A percentile compares a stretch with the other conserved stretches of the same genome.
phyloP scores from a whole-genome alignment of 1,139 yeast genomes.

The Waltiozyma solani region DNA sequence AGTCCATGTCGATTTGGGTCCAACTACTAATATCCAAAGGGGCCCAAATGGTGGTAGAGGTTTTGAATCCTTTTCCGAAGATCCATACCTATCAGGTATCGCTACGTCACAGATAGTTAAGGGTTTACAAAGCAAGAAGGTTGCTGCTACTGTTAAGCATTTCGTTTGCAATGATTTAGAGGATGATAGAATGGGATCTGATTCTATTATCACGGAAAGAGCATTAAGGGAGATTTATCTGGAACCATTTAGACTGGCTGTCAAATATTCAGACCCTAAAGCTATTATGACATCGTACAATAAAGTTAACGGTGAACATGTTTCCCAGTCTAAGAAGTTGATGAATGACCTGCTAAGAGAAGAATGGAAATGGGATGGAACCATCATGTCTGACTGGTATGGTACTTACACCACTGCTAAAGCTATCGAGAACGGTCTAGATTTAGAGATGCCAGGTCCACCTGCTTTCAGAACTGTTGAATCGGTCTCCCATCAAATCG shows the following conservation, averaged over 20 bases:
- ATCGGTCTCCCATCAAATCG: slow-evolving; percentile 28
- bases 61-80: slow-evolving; percentile 51
- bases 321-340: slow-evolving; percentile 31
- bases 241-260: slow-evolving; percentile 47
- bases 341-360: slow-evolving; percentile 34
- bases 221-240: slow-evolving; percentile 51
- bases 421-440: slow-evolving; percentile 42
- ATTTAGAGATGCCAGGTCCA: slow-evolving; percentile 55
- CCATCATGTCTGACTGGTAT: slow-evolving; percentile 51
- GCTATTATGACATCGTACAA: slow-evolving; percentile 49
- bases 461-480: slow-evolving; percentile 33
- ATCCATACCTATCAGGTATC: slow-evolving; percentile 44
- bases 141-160: slow-evolving; percentile 48
- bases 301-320: slow-evolving; percentile 46
- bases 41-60: slow-evolving; percentile 53
- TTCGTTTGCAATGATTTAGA: slow-evolving; percentile 51
- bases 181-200: slow-evolving; percentile 37
- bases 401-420: slow-evolving; percentile 40
- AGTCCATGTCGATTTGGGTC: slow-evolving; percentile 49
- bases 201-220: slow-evolving; percentile 39
- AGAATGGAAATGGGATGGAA: slow-evolving; percentile 49
- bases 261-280: slow-evolving; percentile 37
- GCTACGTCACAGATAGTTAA: slow-evolving; percentile 37
- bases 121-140: slow-evolving; percentile 42
- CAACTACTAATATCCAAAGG: slow-evolving; percentile 41